Percentiles rank a stretch among this genome's conserved stretches.
These are phyloP conservation scores for Crithidia bombi DNA, from an alignment of 208 protist genomes.

Conservation along the genomic window DNA sequence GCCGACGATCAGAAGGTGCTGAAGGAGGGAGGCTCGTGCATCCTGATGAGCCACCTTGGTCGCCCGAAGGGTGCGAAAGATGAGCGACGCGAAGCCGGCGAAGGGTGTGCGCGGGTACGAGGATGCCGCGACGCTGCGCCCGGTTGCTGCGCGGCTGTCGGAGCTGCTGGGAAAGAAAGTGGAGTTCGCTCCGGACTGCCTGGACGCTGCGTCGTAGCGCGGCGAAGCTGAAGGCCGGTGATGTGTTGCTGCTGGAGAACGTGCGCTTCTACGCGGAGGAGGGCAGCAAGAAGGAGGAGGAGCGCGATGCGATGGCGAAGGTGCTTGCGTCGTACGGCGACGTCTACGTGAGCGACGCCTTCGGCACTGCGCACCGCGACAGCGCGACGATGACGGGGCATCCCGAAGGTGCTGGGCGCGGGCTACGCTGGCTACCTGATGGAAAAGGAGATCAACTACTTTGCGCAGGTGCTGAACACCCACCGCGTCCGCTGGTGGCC, in stretches of 20 bases:
- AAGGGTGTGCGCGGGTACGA: conserved; percentile 72
- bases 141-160: conserved; percentile 89
- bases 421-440: conserved; percentile 98
- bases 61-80: conserved; percentile 95
- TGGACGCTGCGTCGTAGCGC: conserved; percentile 38
- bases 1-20: conserved; percentile 96
- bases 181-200: conserved; percentile 75
- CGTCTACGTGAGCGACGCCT: conserved; percentile 99
- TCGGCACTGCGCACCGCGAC: conserved; percentile 99
- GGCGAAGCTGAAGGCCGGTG: conserved; percentile 61
- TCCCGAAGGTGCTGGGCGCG: conserved; percentile 81
- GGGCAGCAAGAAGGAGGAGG: conserved; percentile 91
- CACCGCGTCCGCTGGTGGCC: conserved; percentile 93
- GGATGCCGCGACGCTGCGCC: conserved; percentile 84
- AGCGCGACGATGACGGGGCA: conserved; percentile 94
- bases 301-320: conserved; percentile 89
- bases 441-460: conserved; percentile 99
- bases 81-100: conserved; percentile 59
- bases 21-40: conserved; percentile 87
- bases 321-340: conserved; percentile 95
- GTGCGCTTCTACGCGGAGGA: conserved; percentile 99
- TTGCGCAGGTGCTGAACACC: conserved; percentile 93
- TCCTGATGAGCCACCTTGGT: conserved; percentile 98
- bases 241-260: conserved; percentile 98
- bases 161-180: conserved; percentile 82